Base-by-base conservation (phyloP, 805 yeast genomes). In the Monosporozyma yasuniensis region DNA sequence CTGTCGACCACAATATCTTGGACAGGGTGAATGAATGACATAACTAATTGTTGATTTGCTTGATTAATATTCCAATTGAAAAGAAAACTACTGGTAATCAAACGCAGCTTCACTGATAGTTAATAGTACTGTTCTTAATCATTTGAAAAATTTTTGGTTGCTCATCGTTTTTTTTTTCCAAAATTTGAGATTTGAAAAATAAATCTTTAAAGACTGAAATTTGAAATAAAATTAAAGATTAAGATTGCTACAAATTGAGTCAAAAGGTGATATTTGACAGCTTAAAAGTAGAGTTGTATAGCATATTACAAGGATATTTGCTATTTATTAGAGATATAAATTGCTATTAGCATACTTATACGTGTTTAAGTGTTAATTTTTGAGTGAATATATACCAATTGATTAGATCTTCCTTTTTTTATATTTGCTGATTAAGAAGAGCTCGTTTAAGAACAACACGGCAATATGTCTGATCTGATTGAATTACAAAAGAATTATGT, bases 1-100 rank as follows among this genome's bases (percentile, higher is more conserved):
- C 59, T 58, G 56, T 71, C 75, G n/a, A 77, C 56, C 3, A 74
- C 58, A 2, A 81, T 63, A 35, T 78, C 71, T 60, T 84, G 91
- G 61, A 80, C 78, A 16, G 93, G 93, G 59, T 86, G 90, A 57
- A 81, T 81, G 80, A 83, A 44, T 21, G 51, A 23, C 60, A 39
- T 39, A 4, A 10, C 21, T 21, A 21, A 22, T 21, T 21, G n/a
- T 12, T 11, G 5, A 14, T 14, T 14, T 39, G 16, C n/a, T 39
- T 7, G 11, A 11, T 39, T 11, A 9, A 19, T 21, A 10, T 18
- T 35, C 22, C 39, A 35, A 35, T 35, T 35, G 39, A 16, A 6
- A 7, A 12, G 3, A 6, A 12, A 32, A 4, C 16, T 2, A 14
- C n/a, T 8, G 35, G 14, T 32, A 1, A n/a, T 14, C n/a, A n/a